Percentiles rank a stretch among this genome's conserved stretches.
phyloP scores from a whole-genome alignment of 2,329 filamentous ascomycete species.

The Colletotrichum sojae region DNA sequence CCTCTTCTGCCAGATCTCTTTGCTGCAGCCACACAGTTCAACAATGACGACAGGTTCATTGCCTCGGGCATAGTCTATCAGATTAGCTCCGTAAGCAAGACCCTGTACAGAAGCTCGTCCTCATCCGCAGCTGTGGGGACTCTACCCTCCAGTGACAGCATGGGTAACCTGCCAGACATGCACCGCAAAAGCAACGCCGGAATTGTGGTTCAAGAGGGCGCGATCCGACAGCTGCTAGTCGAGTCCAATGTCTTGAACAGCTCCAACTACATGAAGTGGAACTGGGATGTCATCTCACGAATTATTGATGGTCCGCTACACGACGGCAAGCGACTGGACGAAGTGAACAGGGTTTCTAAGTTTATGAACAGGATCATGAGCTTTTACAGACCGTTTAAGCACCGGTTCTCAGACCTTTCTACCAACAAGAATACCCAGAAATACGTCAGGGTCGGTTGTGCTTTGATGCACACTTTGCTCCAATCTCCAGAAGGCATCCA shows the following conservation, averaged over 20 bases:
- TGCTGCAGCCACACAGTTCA: conserved; percentile 79
- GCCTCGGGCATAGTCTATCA: conserved; percentile 96
- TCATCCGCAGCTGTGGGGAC: conserved; percentile 52
- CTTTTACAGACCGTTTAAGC: conserved; percentile 97
- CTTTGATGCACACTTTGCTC: conserved; percentile 87
- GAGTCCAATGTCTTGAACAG: conserved; percentile 91
- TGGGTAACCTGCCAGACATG: conserved; percentile 69
- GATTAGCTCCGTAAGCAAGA: conserved; percentile 96
- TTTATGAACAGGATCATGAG: conserved; percentile 96
- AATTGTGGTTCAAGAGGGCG: conserved; percentile 69
- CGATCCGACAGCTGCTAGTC: conserved; percentile 75
- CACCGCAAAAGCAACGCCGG: conserved; percentile 66
- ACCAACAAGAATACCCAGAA: conserved; percentile 95
- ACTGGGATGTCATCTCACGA: conserved; percentile 92
- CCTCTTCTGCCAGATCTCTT: conserved; percentile 92
- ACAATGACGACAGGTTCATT: conserved; percentile 79
- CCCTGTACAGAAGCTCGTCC: conserved; percentile 82
- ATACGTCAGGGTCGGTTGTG: conserved; percentile 91
- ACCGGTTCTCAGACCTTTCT: conserved; percentile 89
- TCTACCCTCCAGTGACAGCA: conserved; percentile 59
- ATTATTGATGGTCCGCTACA: conserved; percentile 94
- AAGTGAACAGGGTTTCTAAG: conserved; percentile 94
- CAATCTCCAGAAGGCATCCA: conserved; percentile 88
- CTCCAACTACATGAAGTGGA: conserved; percentile 95
- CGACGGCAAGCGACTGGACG: conserved; percentile 91